Conservation (phyloP, 2,329 filamentous ascomycete genomes). For the Orbilia ellipsospora region DNA sequence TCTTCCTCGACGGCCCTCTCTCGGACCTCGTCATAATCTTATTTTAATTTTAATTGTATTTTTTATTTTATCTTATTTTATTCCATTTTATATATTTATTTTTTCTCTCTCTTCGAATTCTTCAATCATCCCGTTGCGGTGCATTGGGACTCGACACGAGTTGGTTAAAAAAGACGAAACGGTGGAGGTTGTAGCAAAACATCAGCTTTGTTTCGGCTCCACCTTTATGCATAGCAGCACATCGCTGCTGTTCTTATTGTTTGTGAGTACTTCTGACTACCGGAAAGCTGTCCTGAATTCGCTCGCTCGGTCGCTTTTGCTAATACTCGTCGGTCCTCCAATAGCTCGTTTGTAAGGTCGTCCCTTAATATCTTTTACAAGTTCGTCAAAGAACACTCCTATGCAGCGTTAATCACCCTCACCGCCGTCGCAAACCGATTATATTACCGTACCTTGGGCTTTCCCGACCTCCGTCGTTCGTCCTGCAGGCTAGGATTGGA, state of each 20-base stretch:
- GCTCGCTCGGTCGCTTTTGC: not conserved
- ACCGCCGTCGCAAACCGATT: not conserved
- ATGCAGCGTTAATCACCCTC: not conserved
- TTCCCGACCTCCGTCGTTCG: constrained; percentile 10
- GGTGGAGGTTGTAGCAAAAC: not conserved
- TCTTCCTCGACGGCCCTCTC: constrained; percentile 3
- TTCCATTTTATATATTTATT: no score
- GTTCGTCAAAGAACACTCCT: not conserved
- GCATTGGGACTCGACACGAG: constrained; percentile 28
- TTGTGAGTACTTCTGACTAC: not conserved
- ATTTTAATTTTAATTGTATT: no score
- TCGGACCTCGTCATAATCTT: no score
- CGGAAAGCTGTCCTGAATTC: constrained; percentile 26
- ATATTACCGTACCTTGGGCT: not conserved
- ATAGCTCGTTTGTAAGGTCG: not conserved
- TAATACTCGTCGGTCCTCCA: constrained; percentile 8
- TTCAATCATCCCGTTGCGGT: constrained; percentile 37
- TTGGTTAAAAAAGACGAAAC: no score
- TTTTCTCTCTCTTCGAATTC: not conserved
- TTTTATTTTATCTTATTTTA: no score
- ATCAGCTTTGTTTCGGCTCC: constrained; percentile 46
- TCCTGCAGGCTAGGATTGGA: constrained; percentile 33
- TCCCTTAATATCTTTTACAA: not conserved
- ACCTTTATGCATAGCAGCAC: constrained; percentile 25
- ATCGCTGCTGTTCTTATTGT: no score